These are phyloP conservation scores for Umbelopsis isabellina DNA, from an alignment of 192 early-diverging fungal species.

Conservation along the genomic window DNA sequence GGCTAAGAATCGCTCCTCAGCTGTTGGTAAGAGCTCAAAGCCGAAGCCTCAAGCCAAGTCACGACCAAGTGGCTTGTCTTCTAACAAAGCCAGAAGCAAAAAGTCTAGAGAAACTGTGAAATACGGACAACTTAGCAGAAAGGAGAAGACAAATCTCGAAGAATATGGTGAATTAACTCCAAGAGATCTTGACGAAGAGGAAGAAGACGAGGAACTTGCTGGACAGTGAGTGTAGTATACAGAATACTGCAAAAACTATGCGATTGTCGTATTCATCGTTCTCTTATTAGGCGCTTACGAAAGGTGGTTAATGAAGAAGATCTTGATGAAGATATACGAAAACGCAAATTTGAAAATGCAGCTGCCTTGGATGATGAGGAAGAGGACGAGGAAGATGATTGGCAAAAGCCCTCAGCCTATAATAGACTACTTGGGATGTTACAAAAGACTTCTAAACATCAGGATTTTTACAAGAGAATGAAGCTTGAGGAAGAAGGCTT, in stretches of 20 bases:
- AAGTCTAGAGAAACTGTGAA: constrained; percentile 44
- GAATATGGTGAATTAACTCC: constrained; percentile 74
- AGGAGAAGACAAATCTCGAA: constrained; percentile 58
- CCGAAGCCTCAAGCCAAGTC: not conserved
- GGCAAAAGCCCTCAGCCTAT: constrained; percentile 57
- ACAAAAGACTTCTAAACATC: constrained; percentile 57
- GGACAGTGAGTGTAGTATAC: not conserved
- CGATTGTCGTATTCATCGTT: not conserved
- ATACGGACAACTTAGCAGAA: constrained; percentile 50
- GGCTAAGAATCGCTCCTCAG: constrained; percentile 17
- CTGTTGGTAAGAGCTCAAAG: constrained; percentile 12
- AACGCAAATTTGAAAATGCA: constrained; percentile 39
- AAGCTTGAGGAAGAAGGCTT: constrained; percentile 54
- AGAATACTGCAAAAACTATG: constrained; percentile 9
- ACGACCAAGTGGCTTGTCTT: constrained; percentile 32
- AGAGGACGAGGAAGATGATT: constrained; percentile 50
- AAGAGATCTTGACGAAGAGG: constrained; percentile 46
- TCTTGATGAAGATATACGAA: constrained; percentile 42
- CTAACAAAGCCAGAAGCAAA: constrained; percentile 28
- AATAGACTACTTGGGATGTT: constrained; percentile 59
- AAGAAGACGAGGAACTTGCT: constrained; percentile 38
- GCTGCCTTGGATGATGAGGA: constrained; percentile 33
- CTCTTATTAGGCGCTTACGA: constrained; percentile 41
- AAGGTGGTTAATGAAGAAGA: constrained; percentile 53
- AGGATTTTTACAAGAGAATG: constrained; percentile 53